Conservation (phyloP, 1,284 basidiomycete species). For the Austroboletus rostrupii region DNA sequence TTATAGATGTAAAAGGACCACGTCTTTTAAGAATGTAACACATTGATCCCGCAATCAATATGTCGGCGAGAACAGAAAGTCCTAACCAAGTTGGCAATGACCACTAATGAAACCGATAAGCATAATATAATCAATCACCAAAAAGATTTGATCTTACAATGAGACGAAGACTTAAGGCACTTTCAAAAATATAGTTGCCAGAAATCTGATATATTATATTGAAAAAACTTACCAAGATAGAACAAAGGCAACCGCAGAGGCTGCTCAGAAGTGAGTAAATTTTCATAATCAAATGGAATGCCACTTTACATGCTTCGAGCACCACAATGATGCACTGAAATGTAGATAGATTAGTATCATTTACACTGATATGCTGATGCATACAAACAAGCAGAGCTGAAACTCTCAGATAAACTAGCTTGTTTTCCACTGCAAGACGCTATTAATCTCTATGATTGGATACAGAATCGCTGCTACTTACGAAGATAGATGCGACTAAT, state of each 20-base stretch:
- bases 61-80: conserved; percentile 18
- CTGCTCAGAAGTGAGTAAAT: conserved; percentile 8
- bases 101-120: conserved; percentile 15
- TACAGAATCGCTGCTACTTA: conserved; percentile 7
- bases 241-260: conserved; percentile 39
- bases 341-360: neutral
- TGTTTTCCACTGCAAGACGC: conserved; percentile 9
- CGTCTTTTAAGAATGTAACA: conserved; percentile 10
- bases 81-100: conserved; percentile 19
- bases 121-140: neutral
- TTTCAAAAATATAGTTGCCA: conserved; percentile 1
- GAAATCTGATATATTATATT: neutral
- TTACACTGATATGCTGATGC: neutral
- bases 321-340: conserved; percentile 14
- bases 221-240: conserved; percentile 12
- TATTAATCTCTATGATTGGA: neutral
- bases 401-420: neutral
- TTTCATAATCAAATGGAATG: neutral
- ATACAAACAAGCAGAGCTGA: conserved; percentile 18
- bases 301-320: conserved; percentile 20
- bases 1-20: conserved; percentile 4
- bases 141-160: conserved; percentile 5
- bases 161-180: neutral
- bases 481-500: conserved; percentile 22
- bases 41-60: conserved; percentile 21